Evolutionary conservation across 805 yeast genomes (phyloP).

Genomic region (Wickerhamia fluorescens): DNA sequence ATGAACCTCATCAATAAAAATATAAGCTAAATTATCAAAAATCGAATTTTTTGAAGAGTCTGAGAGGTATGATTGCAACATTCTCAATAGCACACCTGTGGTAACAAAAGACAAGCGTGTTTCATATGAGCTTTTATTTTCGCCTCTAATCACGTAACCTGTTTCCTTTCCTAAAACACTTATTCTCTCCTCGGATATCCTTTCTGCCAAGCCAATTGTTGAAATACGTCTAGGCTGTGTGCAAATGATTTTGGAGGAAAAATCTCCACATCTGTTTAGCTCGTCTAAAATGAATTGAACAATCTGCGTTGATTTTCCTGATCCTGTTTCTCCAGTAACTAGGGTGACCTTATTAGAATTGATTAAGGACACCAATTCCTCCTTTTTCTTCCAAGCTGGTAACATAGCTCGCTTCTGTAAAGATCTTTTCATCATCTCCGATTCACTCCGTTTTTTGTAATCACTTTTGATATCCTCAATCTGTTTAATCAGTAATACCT

Average conservation of each 20-base stretch:
- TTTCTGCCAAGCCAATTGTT: constrained; percentile 87
- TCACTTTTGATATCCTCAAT: background rate
- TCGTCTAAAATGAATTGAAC: constrained; percentile 84
- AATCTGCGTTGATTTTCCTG: constrained; percentile 93
- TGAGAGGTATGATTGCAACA: constrained; percentile 55
- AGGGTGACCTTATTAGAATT: constrained; percentile 57
- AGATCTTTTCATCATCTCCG: constrained; percentile 25
- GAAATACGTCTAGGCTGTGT: constrained; percentile 97
- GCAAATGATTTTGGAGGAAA: constrained; percentile 60
- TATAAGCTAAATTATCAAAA: constrained; percentile 54
- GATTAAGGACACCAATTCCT: constrained; percentile 50
- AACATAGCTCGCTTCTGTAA: constrained; percentile 43
- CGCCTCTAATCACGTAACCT: constrained; percentile 90
- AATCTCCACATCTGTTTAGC: constrained; percentile 42
- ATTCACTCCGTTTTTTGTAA: constrained; percentile 1
- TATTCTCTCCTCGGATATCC: constrained; percentile 81
- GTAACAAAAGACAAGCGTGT: constrained; percentile 87
- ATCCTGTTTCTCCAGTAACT: constrained; percentile 95
- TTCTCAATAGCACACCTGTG: constrained; percentile 83
- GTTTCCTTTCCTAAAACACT: constrained; percentile 63
- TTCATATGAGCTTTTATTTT: constrained; percentile 49
- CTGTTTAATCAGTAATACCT: constrained; percentile 2
- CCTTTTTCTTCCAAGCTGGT: constrained; percentile 79
- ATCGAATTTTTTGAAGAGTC: constrained; percentile 18
- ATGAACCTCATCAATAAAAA: constrained; percentile 93